Evolutionary conservation across 129 eudicot genomes (phyloP), one percentile per base, ranked within the genome.

Genomic region (Flaveria linearis): DNA sequence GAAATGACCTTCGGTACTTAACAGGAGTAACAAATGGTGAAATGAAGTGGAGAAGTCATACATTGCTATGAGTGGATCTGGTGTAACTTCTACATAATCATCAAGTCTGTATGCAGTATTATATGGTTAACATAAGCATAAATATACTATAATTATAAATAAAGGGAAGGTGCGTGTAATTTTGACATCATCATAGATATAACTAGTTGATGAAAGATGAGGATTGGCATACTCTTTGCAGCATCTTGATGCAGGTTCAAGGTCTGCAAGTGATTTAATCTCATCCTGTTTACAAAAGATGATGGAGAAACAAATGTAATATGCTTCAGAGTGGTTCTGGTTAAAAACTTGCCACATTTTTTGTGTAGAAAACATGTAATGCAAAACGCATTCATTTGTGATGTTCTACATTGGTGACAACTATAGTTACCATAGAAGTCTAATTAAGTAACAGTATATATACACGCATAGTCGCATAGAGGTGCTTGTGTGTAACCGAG

Each of bases 251-350:
- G 84, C 80, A 74, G 74, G 76, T 80, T 80, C 76, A 11, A 46
- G 71, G 75, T 80, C 84, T 20, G 63, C 84, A 66, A 80, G 84
- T 74, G 84, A 80, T 80, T 80, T 80, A 6, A 80, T 74, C 84
- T 80, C 84, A 68, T 80, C 84, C 84, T 80, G 80, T 74, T 28
- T 17, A 57, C 71, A 78, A 41, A 2, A 41, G 14, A 51, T 28
- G 11, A 41, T 46, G 17, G 7, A 76, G 11, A 61, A 61, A 61
- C 1, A 61, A 61, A 11, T 60, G 39, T 60, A 25, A 11, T 23
- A 60, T 4, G 17, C 55, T 50, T 50, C 55, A 14, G 17, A 50
- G 17, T 11, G 16, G 55, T 50, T 50, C 50, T 45, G 2, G 50
- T 9, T 45, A 45, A 45, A 9, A 45, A 45, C 50, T 45, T 45